Base-by-base conservation (phyloP, 176 grass and related monocot species). In the Typha latifolia region DNA sequence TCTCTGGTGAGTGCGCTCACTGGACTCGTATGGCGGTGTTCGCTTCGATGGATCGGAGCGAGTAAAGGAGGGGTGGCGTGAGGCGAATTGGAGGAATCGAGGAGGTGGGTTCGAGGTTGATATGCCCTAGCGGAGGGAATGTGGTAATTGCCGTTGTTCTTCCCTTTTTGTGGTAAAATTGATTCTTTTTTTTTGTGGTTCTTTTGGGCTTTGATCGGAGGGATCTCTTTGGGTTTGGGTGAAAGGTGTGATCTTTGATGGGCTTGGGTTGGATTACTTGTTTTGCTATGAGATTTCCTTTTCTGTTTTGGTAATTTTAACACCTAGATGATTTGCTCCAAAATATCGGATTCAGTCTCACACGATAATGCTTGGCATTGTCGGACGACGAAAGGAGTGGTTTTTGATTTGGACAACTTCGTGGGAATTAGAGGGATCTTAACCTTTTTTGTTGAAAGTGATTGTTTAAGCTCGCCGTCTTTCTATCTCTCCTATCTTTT, bases 11-110 rank as follows among this genome's bases (percentile, higher is more conserved):
- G 31, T 65, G 51, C 75, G 62, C 32, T 32, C 51, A 47, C 8
- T 43, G 37, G 37, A 57, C 67, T 73, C 32, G 50, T 4, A 67
- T 61, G 77, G 69, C 69, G 49, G 7, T 67, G 29, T 16, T 12
- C 11, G 7, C 37, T 43, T 6, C 37, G 37, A 43, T 43, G 37
- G 37, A 43, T 43, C 37, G 37, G 37, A 43, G 37, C 1, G 37
- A 43, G 37, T 43, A 43, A 43, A 43, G 37, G 9, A 0, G 37
- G 0, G 37, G 27, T 1, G 27, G 37, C 37, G 37, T 43, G 37
- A 59, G 18, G 18, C 15, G 16, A 59, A 11, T 9, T 14, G n/a
- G 16, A 57, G 53, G 16, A 11, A 20, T 18, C 53, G 53, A 57
- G 53, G 53, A 57, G 53, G 53, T 57, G 4, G n/a, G 22, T 20